phyloP scores from a whole-genome alignment of 768 basidiomycete genomes.

The Kwoniella sp. region DNA sequence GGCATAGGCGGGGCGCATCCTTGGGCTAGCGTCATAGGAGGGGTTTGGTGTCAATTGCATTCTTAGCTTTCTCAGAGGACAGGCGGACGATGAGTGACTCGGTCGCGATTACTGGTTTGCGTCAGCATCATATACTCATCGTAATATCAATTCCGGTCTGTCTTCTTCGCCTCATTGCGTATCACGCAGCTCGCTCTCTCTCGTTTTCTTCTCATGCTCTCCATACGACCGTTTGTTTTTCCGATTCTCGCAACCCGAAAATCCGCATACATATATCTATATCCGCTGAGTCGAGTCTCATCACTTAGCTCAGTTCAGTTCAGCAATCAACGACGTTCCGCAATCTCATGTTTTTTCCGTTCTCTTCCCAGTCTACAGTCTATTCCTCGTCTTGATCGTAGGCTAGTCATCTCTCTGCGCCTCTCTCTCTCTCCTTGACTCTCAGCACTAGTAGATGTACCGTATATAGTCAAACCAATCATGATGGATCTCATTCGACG shows the following conservation, averaged over 20 bases:
- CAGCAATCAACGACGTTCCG: too few species aligned
- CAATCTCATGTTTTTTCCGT: too few species aligned
- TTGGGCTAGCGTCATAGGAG: constrained; percentile 6
- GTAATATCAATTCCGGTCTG: not conserved
- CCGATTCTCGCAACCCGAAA: too few species aligned
- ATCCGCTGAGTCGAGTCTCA: not conserved
- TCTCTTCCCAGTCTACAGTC: too few species aligned
- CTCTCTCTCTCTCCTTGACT: not conserved
- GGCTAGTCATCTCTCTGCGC: not conserved
- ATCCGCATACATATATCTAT: constrained; percentile 2
- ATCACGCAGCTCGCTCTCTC: not conserved
- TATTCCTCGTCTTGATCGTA: too few species aligned
- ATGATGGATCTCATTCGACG: constrained; percentile 1
- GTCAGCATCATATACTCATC: not conserved
- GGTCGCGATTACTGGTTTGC: not conserved
- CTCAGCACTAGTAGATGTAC: not conserved
- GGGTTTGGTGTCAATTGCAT: not conserved
- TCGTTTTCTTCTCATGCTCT: not conserved
- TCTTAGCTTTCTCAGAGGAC: not conserved
- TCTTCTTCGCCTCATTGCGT: not conserved
- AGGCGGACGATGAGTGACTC: not conserved
- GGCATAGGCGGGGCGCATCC: constrained; percentile 20
- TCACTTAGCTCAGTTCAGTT: too few species aligned
- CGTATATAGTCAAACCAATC: not conserved
- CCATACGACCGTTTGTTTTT: too few species aligned